Base-by-base conservation (phyloP, 805 yeast genomes). In the Saccharomyces cerevisiae region DNA sequence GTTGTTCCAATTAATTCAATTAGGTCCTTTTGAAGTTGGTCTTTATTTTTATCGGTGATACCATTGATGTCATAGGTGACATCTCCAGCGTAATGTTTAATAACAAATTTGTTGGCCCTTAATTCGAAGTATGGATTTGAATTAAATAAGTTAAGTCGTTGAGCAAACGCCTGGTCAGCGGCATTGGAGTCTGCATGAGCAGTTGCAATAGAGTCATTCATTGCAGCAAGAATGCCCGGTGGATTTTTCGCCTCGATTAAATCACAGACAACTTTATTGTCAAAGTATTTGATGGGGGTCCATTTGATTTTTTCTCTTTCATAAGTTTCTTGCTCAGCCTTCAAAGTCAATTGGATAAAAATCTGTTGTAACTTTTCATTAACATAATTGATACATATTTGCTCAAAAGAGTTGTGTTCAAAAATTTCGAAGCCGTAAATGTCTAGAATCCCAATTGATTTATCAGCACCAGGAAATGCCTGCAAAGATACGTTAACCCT, bases 31-130 rank as follows among this genome's bases (percentile, higher is more conserved):
- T 89, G 82, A 79, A 94, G 77, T 63, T 88, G 92, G 70, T 94
- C 99, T 72, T 94, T 94, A 71, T 94, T 94, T 72, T 94, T 94
- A 70, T 94, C 98, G 2, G 99, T 94, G 88, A 94, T 90, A 6
- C 87, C 86, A 30, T 77, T 74, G 52, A 91, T 84, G 58, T 91
- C 96, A 67, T 94, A 94, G 11, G 90, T 87, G 49, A 94, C 99
- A 73, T 94, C 99, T 67, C 99, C 99, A 24, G 99, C 99, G 74
- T 94, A 94, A 73, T 94, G 99, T 73, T 89, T 91, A 66, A 94
- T 82, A 53, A 94, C 75, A 61, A 94, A 94, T 70, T 94, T 92
- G 32, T 84, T 80, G 58, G 87, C 84, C 66, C 99, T 83, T 63
- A 87, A 80, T 64, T 91, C 97, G 67, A 94, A 90, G 70, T 94